Evolutionary conservation across 2,329 filamentous ascomycete genomes (phyloP).

Genomic region (Cladophialophora exuberans): DNA sequence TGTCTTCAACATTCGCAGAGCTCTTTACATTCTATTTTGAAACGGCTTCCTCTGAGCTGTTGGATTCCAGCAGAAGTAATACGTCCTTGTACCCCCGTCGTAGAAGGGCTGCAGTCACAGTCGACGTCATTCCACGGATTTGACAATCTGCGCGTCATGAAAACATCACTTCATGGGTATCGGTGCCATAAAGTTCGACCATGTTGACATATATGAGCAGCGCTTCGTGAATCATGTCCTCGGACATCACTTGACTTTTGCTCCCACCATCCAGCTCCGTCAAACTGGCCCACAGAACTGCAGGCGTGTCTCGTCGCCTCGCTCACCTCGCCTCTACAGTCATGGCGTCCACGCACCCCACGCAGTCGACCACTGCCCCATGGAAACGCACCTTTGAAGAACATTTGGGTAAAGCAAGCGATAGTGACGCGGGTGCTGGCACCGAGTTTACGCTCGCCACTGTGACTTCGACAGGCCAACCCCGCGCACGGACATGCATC

Average conservation of each 20-base stretch:
- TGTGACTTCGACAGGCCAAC: constrained; percentile 39
- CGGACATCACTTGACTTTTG: neutral
- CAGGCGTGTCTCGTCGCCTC: constrained; percentile 15
- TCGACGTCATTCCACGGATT: constrained; percentile 14
- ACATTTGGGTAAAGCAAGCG: constrained; percentile 47
- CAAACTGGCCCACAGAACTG: constrained; percentile 15
- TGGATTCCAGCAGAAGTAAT: too few species aligned
- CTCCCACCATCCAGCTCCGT: neutral
- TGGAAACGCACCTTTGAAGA: constrained; percentile 56
- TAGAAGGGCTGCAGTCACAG: too few species aligned
- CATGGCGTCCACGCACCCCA: constrained; percentile 44
- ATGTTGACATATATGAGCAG: too few species aligned
- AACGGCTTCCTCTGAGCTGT: too few species aligned
- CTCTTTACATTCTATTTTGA: too few species aligned
- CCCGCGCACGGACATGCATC: constrained; percentile 75
- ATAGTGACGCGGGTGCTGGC: constrained; percentile 40
- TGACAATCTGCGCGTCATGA: constrained; percentile 11
- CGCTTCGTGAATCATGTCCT: too few species aligned
- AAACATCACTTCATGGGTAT: too few species aligned
- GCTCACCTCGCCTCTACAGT: constrained; percentile 37
- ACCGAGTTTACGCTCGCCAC: constrained; percentile 50
- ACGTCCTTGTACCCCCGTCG: too few species aligned
- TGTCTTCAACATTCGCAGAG: too few species aligned
- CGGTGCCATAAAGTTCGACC: too few species aligned
- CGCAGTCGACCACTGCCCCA: constrained; percentile 48